phyloP scores from a whole-genome alignment of 1,284 basidiomycete genomes.

The Ustilago shanxiensis region DNA sequence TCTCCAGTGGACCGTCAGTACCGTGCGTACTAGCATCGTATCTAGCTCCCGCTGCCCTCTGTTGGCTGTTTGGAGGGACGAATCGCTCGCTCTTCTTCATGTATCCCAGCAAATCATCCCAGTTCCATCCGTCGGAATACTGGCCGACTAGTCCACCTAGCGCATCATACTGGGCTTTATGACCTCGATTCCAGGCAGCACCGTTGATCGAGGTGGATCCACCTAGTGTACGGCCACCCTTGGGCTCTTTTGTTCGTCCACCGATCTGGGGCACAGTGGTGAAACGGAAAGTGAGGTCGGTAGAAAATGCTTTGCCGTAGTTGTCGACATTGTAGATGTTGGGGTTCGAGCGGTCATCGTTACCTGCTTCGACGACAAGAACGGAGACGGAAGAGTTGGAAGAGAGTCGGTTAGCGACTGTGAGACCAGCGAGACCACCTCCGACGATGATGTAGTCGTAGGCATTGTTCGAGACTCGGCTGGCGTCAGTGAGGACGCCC shows the following conservation, averaged over 20 bases:
- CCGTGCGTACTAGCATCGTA: slow-evolving; percentile 73
- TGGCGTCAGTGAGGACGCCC: slow-evolving; percentile 26
- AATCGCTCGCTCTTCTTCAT: slow-evolving; percentile 77
- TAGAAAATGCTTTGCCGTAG: slow-evolving; percentile 73
- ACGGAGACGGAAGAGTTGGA: slow-evolving; percentile 60
- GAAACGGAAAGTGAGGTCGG: slow-evolving; percentile 74
- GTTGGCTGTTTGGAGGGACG: slow-evolving; percentile 74
- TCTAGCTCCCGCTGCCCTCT: slow-evolving; percentile 74
- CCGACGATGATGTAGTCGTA: slow-evolving; percentile 69
- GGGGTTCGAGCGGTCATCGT: slow-evolving; percentile 47
- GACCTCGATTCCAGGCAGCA: slow-evolving; percentile 75
- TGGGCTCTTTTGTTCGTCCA: slow-evolving; percentile 71
- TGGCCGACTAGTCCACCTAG: slow-evolving; percentile 74
- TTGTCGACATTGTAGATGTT: slow-evolving; percentile 63
- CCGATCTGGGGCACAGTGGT: slow-evolving; percentile 71
- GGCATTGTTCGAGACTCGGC: slow-evolving; percentile 8
- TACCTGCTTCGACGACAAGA: slow-evolving; percentile 68
- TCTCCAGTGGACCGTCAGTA: slow-evolving; percentile 74
- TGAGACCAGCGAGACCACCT: slow-evolving; percentile 65
- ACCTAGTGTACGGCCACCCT: slow-evolving; percentile 75
- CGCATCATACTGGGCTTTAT: slow-evolving; percentile 76
- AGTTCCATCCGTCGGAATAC: slow-evolving; percentile 73
- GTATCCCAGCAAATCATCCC: slow-evolving; percentile 74
- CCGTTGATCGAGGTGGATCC: slow-evolving; percentile 77
- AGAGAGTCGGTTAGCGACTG: slow-evolving; percentile 63